These are phyloP conservation scores for Cercophora newfieldiana DNA, from an alignment of 495 filamentous ascomycete genomes.

Conservation along the genomic window DNA sequence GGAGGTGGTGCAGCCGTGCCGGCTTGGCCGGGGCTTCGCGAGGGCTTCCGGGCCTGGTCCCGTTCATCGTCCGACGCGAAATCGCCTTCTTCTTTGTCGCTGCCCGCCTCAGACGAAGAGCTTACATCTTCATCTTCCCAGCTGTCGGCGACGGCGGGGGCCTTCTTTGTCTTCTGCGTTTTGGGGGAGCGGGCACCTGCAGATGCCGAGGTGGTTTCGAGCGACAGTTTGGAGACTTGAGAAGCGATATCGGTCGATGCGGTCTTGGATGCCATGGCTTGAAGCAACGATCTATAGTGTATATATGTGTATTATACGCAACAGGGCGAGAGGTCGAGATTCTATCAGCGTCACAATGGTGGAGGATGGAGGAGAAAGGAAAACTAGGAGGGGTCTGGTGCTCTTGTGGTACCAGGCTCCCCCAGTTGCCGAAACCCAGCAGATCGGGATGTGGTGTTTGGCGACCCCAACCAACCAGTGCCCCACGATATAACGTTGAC, in stretches of 20 bases:
- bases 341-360: neutral
- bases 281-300: neutral
- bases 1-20: conserved; percentile 55
- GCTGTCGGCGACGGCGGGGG: conserved; percentile 65
- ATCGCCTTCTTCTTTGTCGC: conserved; percentile 40
- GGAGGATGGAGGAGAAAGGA: neutral
- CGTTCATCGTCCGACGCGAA: neutral
- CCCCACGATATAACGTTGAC: neutral
- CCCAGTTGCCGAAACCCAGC: neutral
- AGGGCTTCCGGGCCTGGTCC: neutral
- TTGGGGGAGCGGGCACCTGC: conserved; percentile 16
- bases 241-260: conserved; percentile 27
- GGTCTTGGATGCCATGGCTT: conserved; percentile 24
- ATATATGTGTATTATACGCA: neutral
- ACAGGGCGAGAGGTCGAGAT: neutral
- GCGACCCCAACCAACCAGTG: neutral
- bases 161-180: conserved; percentile 46
- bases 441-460: neutral
- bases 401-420: conserved; percentile 1
- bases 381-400: neutral
- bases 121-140: conserved; percentile 77
- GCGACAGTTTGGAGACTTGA: conserved; percentile 40
- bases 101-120: conserved; percentile 35
- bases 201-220: conserved; percentile 27
- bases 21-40: conserved; percentile 15